These are phyloP conservation scores for Colletotrichum spaethianum DNA, from an alignment of 2,329 filamentous ascomycete genomes.

Conservation along the genomic window DNA sequence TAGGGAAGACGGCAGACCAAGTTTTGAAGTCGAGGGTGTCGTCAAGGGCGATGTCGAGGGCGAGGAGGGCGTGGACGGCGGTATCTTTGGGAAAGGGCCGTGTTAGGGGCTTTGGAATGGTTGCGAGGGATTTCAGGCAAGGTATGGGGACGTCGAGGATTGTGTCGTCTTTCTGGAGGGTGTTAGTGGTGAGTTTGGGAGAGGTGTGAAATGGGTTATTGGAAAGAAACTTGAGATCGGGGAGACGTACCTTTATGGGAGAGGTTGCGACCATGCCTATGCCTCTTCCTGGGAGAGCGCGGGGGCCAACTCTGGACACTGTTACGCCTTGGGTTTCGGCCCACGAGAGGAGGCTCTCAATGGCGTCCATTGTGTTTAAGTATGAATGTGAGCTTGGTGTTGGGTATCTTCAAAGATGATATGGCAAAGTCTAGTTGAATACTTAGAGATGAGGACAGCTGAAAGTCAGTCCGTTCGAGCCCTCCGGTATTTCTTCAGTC, in stretches of 20 bases:
- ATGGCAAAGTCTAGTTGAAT: background rate
- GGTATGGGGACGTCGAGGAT: conserved; percentile 76
- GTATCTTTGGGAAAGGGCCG: conserved; percentile 66
- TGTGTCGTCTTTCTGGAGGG: conserved; percentile 59
- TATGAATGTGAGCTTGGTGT: background rate
- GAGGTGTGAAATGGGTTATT: background rate
- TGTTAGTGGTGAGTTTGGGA: conserved; percentile 17
- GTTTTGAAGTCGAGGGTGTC: conserved; percentile 60
- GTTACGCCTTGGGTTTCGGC: conserved; percentile 74
- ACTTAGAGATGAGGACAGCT: background rate
- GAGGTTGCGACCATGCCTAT: conserved; percentile 83
- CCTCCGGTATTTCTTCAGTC: background rate
- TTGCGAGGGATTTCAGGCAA: conserved; percentile 75
- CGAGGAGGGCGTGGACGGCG: conserved; percentile 79
- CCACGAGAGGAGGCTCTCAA: conserved; percentile 76
- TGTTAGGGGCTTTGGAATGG: conserved; percentile 68
- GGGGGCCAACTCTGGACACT: conserved; percentile 77
- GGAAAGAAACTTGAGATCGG: background rate
- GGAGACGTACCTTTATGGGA: conserved; percentile 69
- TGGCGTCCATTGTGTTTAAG: conserved; percentile 38
- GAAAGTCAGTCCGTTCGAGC: background rate
- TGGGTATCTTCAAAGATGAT: background rate
- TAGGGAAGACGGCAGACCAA: conserved; percentile 80
- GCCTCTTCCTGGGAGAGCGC: conserved; percentile 78
- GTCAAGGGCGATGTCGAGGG: conserved; percentile 75